These are phyloP conservation scores for Escovopsis sp. DNA, from an alignment of 2,329 filamentous ascomycete genomes.

Conservation along the genomic window DNA sequence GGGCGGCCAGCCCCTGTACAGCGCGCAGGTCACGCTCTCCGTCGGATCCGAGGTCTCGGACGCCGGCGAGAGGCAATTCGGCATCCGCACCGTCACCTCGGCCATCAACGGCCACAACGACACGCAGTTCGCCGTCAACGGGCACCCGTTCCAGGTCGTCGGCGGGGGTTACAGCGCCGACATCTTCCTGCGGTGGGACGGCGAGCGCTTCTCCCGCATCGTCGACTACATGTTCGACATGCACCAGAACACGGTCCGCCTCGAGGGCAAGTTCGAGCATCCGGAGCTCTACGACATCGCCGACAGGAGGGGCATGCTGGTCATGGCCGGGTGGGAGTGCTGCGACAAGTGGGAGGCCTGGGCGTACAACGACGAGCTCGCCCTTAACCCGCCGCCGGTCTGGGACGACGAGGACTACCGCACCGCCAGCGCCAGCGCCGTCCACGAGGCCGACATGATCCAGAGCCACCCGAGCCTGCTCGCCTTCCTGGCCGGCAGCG, in stretches of 20 bases:
- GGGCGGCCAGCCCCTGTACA: constrained; percentile 41
- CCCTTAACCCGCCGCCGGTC: constrained; percentile 18
- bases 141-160: constrained; percentile 41
- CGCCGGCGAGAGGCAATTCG: constrained; percentile 13
- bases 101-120: constrained; percentile 37
- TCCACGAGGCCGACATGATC: constrained; percentile 44
- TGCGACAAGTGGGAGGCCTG: constrained; percentile 56
- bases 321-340: constrained; percentile 50
- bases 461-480: constrained; percentile 45
- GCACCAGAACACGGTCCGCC: constrained; percentile 46
- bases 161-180: constrained; percentile 47
- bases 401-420: constrained; percentile 41
- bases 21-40: constrained; percentile 15
- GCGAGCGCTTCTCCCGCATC: constrained; percentile 30
- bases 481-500: constrained; percentile 44
- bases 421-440: constrained; percentile 39
- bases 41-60: constrained; percentile 17
- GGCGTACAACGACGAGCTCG: constrained; percentile 41
- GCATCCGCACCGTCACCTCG: constrained; percentile 28
- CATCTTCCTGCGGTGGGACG: constrained; percentile 45
- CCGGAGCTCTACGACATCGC: constrained; percentile 44
- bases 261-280: constrained; percentile 52
- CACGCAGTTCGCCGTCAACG: constrained; percentile 40
- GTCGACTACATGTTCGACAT: constrained; percentile 42
- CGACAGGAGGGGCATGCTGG: constrained; percentile 44